Base-by-base conservation (phyloP, 768 basidiomycete genomes). In the Boletellus ananas region DNA sequence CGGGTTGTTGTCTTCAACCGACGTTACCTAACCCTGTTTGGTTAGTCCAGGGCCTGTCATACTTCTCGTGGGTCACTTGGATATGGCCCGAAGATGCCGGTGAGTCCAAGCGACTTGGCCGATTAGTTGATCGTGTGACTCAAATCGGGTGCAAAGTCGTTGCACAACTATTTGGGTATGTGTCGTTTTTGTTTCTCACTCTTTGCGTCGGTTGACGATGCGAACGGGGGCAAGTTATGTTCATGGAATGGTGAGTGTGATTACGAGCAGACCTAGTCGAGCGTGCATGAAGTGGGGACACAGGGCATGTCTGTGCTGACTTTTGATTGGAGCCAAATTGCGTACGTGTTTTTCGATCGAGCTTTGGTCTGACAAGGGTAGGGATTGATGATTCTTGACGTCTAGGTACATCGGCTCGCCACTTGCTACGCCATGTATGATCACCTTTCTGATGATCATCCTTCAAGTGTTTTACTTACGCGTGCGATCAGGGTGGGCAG, bases 281-380 rank as follows among this genome's bases (percentile, higher is more conserved):
- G 20, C 47, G 36, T 4, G 10, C 7, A 54, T 49, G 16, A 39
- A 23, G 11, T 12, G 21, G 21, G 21, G 23, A 2, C 6, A 27
- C 18, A 67, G 68, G 82, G 83, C 25, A 87, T 89, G 84, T 83
- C 83, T 45, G 59, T 88, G 43, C 60, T 90, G 52, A 87, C 87
- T 37, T 88, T 92, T 62, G 89, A 91, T 60, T 92, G 89, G 89
- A 74, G 80, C 16, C 84, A 87, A 66, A 81, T 85, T 50, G 66
- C 68, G 61, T 69, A 33, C 42, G 66, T 64, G 60, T 45, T 55
- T 59, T 21, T 44, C 11, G 18, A 9, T 21, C 10, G 18, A 1
- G 20, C 25, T 8, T 10, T 18, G 2, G 14, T 49, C 23, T 27
- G 44, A 31, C 16, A 14, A 3, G 12, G 4, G 29, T 16, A 14